phyloP scores from a whole-genome alignment of 768 basidiomycete species.

The Rhizopogon vinicolor region DNA sequence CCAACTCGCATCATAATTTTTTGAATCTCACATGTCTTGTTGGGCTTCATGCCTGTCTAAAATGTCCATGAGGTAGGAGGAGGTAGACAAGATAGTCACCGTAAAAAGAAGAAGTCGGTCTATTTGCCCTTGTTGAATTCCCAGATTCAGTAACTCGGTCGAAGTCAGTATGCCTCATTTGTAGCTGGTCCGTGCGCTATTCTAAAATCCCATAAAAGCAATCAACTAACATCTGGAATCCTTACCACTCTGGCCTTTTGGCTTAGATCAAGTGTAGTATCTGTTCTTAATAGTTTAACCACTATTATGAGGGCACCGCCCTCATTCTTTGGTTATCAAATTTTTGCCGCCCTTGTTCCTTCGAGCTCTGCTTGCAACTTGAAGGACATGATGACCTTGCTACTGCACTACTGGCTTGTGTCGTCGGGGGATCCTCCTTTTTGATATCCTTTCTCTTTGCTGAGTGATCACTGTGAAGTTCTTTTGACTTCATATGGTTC shows the following conservation, averaged over 20 bases:
- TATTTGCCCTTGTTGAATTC: background rate
- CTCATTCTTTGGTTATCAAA: constrained; percentile 46
- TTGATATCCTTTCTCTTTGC: background rate
- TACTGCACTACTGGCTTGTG: constrained; percentile 39
- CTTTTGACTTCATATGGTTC: background rate
- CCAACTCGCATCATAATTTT: too few relatives aligned
- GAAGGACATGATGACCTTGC: constrained; percentile 28
- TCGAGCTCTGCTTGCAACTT: constrained; percentile 31
- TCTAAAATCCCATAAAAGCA: background rate
- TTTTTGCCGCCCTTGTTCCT: constrained; percentile 46
- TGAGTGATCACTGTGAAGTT: background rate
- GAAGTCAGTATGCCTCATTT: too few relatives aligned
- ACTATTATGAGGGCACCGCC: constrained; percentile 46
- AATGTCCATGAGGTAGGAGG: too few relatives aligned
- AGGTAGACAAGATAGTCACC: too few relatives aligned
- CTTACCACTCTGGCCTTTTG: constrained; percentile 39
- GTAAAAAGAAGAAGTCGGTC: too few relatives aligned
- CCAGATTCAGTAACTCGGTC: background rate
- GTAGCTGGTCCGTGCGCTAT: background rate
- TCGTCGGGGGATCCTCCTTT: constrained; percentile 11
- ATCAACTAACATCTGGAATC: background rate
- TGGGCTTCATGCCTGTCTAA: too few relatives aligned
- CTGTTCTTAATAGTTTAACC: constrained; percentile 88
- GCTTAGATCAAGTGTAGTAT: constrained; percentile 52
- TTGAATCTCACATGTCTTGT: too few relatives aligned